phyloP scores from a whole-genome alignment of 805 yeast genomes.

The Candida adriatica region DNA sequence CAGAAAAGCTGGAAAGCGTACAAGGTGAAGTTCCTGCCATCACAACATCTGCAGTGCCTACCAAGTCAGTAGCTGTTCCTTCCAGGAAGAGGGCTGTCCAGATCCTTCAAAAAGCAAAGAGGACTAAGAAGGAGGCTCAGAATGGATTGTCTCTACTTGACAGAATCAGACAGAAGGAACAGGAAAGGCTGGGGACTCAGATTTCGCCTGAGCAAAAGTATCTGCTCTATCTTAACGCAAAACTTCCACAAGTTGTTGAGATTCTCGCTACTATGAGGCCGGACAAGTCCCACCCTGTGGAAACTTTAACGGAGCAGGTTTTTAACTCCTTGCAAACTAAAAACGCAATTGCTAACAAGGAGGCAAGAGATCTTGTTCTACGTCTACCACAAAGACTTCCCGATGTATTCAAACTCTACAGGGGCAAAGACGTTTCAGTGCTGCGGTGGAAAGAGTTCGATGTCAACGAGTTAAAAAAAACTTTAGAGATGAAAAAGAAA shows the following conservation, averaged over 20 bases:
- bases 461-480: conserved; percentile 11
- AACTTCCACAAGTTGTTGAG: conserved; percentile 26
- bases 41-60: conserved; percentile 1
- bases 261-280: conserved; percentile 21
- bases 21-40: conserved; percentile 12
- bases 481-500: no score
- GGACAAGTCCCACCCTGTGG: conserved; percentile 19
- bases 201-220: conserved; percentile 22
- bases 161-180: conserved; percentile 33
- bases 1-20: conserved; percentile 7
- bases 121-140: background rate
- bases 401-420: conserved; percentile 11
- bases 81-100: conserved; percentile 11
- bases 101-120: conserved; percentile 5
- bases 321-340: conserved; percentile 13
- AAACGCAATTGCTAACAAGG: conserved; percentile 15
- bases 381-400: conserved; percentile 17
- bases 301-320: conserved; percentile 14
- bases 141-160: conserved; percentile 29
- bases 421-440: conserved; percentile 12
- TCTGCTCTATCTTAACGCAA: conserved; percentile 22
- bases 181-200: conserved; percentile 10
- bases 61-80: background rate
- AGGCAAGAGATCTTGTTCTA: conserved; percentile 16
- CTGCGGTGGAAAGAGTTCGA: conserved; percentile 21